Base-by-base conservation (phyloP, 345 rosid species). In the Toxicodendron radicans region DNA sequence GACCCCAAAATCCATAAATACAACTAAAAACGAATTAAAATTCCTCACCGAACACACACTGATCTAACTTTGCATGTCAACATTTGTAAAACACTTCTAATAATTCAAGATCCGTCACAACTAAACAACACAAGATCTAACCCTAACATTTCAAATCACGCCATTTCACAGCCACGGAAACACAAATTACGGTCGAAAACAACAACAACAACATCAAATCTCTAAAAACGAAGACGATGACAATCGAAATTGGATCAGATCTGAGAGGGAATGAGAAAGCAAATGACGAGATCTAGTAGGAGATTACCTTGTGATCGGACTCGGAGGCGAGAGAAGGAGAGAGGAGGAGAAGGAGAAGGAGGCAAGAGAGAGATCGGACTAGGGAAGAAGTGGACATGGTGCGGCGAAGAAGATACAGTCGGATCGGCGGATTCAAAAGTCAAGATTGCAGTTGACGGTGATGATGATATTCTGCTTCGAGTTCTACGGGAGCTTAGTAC, bases 251-350 rank as follows among this genome's bases (percentile, higher is more conserved):
- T 49, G 46, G 21, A 21, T n/a, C 81, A 82, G 88, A 85, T 85
- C 88, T 66, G 74, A 74, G 56, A n/a, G 66, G 2, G 60, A 67
- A 10, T 57, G 43, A 4, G 1, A 27, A 58, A 30, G 33, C 1
- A 64, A 72, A 64, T 30, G 7, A 10, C 79, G 70, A 76, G 87
- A 85, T 83, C 90, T 79, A 83, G 2, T 6, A 10, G 64, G 49
- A 30, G 38, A 16, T 8, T 83, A 95, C 99, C 97, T 89, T 91
- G 90, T 95, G 99, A 88, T 95, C 97, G 56, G 92, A 86, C 81
- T 95, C 99, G 75, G 97, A 86, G 76, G 92, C 89, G 72, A 86
- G 76, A 20, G 83, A 83, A 33, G 75, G 81, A 27, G 84, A 68
- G 66, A 83, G 45, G 20, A 84, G 46, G 73, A 95, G 64, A 60